phyloP scores from a whole-genome alignment of 2,329 filamentous ascomycete species.

The Phaeosphaeria sp. region DNA sequence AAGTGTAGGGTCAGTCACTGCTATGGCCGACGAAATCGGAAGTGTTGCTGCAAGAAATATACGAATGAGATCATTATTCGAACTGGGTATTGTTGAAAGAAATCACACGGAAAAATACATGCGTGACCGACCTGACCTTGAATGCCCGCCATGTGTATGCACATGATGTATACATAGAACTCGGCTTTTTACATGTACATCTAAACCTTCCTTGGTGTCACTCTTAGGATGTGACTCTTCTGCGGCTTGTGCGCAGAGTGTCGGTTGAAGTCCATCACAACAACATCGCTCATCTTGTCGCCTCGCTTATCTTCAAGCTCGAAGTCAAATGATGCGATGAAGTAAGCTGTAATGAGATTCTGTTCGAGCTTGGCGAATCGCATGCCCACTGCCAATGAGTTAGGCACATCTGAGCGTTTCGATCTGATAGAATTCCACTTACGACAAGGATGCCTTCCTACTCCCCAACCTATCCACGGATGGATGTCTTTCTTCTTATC shows the following conservation, averaged over 20 bases:
- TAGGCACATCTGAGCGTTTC: constrained; percentile 12
- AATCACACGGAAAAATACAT: background rate
- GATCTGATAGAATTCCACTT: constrained; percentile 11
- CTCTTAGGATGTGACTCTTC: constrained; percentile 45
- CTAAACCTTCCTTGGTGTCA: constrained; percentile 41
- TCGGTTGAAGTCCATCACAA: constrained; percentile 48
- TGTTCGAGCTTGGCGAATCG: constrained; percentile 63
- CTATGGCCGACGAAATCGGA: background rate
- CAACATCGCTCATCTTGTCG: constrained; percentile 26
- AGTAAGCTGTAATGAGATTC: constrained; percentile 58
- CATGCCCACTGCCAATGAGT: constrained; percentile 27
- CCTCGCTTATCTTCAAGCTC: constrained; percentile 52
- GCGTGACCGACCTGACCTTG: background rate
- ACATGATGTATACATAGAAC: too few relatives aligned
- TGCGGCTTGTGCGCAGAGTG: constrained; percentile 52
- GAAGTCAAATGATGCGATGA: constrained; percentile 59
- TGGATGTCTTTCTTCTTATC: constrained; percentile 50
- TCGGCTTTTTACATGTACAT: constrained; percentile 1
- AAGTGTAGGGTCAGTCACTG: background rate
- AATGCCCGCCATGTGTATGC: background rate
- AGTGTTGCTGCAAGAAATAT: too few relatives aligned
- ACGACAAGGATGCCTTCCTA: constrained; percentile 53
- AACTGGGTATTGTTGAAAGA: background rate
- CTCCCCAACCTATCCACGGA: constrained; percentile 49
- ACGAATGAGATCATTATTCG: too few relatives aligned